A percentile compares a stretch with the other conserved stretches of the same genome.
Evolutionary conservation across 768 basidiomycete species (phyloP).

Genomic region (Suillus clintonianus): DNA sequence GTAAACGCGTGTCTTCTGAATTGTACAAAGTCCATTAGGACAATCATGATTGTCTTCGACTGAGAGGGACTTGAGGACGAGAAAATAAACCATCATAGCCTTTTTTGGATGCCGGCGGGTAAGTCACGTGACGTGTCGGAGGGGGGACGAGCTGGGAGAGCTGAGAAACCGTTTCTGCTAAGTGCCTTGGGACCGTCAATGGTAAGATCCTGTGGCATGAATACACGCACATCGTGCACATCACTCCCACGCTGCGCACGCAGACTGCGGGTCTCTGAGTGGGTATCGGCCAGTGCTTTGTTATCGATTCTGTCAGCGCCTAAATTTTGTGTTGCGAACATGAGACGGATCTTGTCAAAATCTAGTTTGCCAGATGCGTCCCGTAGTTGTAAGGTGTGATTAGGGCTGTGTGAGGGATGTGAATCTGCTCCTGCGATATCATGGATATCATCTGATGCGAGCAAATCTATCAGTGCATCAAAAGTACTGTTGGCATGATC

Average conservation of each 20-base stretch:
- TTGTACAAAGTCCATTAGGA: no score
- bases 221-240: background rate
- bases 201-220: background rate
- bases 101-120: no score
- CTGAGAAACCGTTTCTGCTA: background rate
- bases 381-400: constrained; percentile 15
- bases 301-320: background rate
- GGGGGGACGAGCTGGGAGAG: background rate
- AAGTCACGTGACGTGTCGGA: no score
- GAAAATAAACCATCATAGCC: background rate
- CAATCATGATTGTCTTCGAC: no score
- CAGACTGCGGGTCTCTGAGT: background rate
- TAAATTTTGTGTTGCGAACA: constrained; percentile 23
- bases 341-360: constrained; percentile 30
- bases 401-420: background rate
- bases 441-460: constrained; percentile 28
- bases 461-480: constrained; percentile 31
- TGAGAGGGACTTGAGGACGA: background rate
- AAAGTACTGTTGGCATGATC: constrained; percentile 21
- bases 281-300: background rate
- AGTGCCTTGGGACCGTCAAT: background rate
- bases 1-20: no score
- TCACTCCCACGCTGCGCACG: background rate
- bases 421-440: constrained; percentile 3
- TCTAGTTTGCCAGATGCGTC: constrained; percentile 33